Evolutionary conservation across 2,329 filamentous ascomycete genomes (phyloP).

Genomic region (Alternaria atra): DNA sequence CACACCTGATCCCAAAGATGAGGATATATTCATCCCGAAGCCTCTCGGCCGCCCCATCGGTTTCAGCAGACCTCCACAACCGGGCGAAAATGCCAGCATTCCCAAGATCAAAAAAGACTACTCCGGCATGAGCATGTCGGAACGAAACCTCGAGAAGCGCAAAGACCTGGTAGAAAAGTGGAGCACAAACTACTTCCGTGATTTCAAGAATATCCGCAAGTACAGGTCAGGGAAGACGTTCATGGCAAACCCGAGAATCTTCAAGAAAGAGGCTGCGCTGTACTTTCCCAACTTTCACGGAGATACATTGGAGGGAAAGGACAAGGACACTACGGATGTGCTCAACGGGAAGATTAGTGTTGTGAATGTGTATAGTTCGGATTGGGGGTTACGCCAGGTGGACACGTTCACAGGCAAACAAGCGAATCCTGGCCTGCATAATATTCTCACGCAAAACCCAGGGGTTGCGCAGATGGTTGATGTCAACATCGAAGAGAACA

Average conservation of each 20-base stretch:
- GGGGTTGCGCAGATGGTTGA: constrained; percentile 77
- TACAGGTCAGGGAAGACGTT: constrained; percentile 91
- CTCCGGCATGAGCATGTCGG: constrained; percentile 41
- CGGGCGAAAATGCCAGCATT: constrained; percentile 83
- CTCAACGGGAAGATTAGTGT: constrained; percentile 78
- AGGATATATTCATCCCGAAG: constrained; percentile 59
- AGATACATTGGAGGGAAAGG: constrained; percentile 68
- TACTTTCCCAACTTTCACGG: constrained; percentile 95
- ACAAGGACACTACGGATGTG: constrained; percentile 74
- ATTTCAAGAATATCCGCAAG: constrained; percentile 83
- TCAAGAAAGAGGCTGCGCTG: constrained; percentile 81
- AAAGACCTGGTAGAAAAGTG: constrained; percentile 80
- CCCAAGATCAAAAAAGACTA: constrained; percentile 59
- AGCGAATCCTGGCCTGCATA: constrained; percentile 74
- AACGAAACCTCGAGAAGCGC: constrained; percentile 73
- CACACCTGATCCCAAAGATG: constrained; percentile 28
- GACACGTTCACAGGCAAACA: constrained; percentile 70
- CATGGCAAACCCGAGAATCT: constrained; percentile 82
- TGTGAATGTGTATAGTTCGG: constrained; percentile 80
- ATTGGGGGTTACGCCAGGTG: constrained; percentile 86
- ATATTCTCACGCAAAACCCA: constrained; percentile 63
- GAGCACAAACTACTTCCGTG: constrained; percentile 90
- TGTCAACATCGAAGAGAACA: constrained; percentile 88
- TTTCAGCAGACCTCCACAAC: constrained; percentile 73
- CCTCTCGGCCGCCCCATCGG: constrained; percentile 79